phyloP scores from a whole-genome alignment of 164 flowering plant species.

The Tetrastigma voinierianum region DNA sequence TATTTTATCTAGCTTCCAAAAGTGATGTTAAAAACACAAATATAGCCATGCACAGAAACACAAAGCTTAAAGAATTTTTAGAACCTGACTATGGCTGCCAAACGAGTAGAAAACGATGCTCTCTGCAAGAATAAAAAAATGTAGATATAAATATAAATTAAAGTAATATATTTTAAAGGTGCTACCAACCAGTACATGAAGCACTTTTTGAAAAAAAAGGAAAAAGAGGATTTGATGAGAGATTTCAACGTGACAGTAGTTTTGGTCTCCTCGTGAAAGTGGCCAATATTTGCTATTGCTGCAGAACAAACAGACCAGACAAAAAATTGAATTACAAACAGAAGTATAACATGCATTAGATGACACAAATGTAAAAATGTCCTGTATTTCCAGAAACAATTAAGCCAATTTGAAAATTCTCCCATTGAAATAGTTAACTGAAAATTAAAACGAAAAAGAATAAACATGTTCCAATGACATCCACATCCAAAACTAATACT shows the following conservation, averaged over 20 bases:
- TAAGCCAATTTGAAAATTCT: neutral
- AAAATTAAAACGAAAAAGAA: neutral
- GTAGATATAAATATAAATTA: constrained; percentile 9
- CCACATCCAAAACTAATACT: neutral
- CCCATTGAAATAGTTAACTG: neutral
- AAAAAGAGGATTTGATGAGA: neutral
- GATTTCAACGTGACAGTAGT: constrained; percentile 32
- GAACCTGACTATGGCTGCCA: constrained; percentile 49
- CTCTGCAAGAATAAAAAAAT: constrained; percentile 35
- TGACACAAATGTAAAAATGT: neutral
- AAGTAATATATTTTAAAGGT: neutral
- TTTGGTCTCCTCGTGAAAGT: constrained; percentile 57
- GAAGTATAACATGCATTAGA: neutral
- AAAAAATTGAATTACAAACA: neutral
- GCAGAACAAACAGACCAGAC: constrained; percentile 22
- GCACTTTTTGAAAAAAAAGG: neutral
- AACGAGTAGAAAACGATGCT: constrained; percentile 26
- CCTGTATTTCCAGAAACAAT: neutral
- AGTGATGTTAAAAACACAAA: neutral
- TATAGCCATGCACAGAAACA: neutral
- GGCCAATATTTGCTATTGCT: constrained; percentile 63
- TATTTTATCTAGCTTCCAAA: too few species aligned
- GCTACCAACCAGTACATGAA: neutral
- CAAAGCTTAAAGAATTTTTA: neutral
- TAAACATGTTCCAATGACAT: neutral